These are phyloP conservation scores for Strobilomyces dryophilus DNA, from an alignment of 768 basidiomycete genomes.

Conservation along the genomic window DNA sequence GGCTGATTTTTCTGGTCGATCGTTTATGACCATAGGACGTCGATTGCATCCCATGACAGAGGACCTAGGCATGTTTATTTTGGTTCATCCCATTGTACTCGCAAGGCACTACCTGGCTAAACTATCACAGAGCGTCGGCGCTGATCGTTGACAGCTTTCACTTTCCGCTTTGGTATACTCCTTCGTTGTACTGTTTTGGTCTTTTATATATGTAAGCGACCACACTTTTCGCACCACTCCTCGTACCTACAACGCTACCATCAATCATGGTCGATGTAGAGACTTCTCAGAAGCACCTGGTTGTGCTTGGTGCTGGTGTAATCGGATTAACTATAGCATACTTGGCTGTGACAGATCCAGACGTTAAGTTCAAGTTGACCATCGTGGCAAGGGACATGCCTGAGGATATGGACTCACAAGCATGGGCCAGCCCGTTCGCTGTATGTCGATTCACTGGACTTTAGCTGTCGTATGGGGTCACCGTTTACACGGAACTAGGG, in stretches of 20 bases:
- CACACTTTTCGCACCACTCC: not conserved
- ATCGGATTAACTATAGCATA: conserved; percentile 38
- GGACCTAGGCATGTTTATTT: not conserved
- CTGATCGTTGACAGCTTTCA: not conserved
- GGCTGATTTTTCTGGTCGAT: conserved; percentile 24
- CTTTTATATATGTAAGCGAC: not conserved
- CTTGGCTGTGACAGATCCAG: conserved; percentile 22
- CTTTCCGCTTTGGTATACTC: not conserved
- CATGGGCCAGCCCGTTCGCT: conserved; percentile 50
- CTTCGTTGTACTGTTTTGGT: not conserved
- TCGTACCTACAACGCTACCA: not conserved
- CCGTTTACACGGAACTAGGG: conserved; percentile 28
- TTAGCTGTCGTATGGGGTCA: not conserved
- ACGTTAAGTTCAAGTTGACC: conserved; percentile 19
- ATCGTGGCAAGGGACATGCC: conserved; percentile 38
- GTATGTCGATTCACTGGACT: conserved; percentile 23
- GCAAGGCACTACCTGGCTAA: not conserved
- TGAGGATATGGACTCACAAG: conserved; percentile 37
- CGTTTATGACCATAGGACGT: not conserved
- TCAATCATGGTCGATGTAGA: conserved; percentile 13
- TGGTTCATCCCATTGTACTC: not conserved
- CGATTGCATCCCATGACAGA: not conserved
- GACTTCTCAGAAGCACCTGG: conserved; percentile 13
- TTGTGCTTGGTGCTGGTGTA: conserved; percentile 38
- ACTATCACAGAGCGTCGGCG: not conserved